Percentiles rank a stretch among this genome's conserved stretches.
Conservation (phyloP, 192 early-diverging fungal genomes). For the Coemansia sp. region DNA sequence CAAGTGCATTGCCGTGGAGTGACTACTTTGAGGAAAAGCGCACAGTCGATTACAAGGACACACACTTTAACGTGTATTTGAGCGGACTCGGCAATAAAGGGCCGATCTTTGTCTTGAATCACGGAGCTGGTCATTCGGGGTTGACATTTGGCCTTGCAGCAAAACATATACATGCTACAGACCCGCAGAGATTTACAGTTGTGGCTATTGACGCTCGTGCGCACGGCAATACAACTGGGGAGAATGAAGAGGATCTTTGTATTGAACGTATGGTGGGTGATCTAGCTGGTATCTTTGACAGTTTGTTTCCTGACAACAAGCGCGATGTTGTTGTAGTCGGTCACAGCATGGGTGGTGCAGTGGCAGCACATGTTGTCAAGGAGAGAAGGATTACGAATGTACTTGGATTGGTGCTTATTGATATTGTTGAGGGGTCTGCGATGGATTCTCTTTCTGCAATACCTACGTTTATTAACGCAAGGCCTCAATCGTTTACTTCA, state of each 20-base stretch:
- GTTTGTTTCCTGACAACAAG: constrained; percentile 49
- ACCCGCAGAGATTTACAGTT: constrained; percentile 33
- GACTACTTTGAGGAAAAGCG: constrained; percentile 59
- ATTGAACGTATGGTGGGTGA: constrained; percentile 62
- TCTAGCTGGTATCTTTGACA: constrained; percentile 51
- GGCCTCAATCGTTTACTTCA: constrained; percentile 31
- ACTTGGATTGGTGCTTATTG: constrained; percentile 66
- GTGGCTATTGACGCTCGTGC: constrained; percentile 70
- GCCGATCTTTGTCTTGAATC: constrained; percentile 76
- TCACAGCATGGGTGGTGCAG: constrained; percentile 83
- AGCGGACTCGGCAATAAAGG: constrained; percentile 25
- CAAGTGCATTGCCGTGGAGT: constrained; percentile 53
- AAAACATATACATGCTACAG: constrained; percentile 51
- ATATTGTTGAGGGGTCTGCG: constrained; percentile 76
- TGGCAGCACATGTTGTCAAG: constrained; percentile 64
- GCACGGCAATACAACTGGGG: constrained; percentile 59
- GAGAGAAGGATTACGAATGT: constrained; percentile 53
- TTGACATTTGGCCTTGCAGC: constrained; percentile 67
- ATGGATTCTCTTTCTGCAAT: constrained; percentile 51
- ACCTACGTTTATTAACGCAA: constrained; percentile 34
- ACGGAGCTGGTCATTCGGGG: constrained; percentile 74
- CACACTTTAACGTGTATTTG: constrained; percentile 50
- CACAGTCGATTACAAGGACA: constrained; percentile 32
- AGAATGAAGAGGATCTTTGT: constrained; percentile 56
- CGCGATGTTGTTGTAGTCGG: constrained; percentile 71